Evolutionary conservation across 441 rosid genomes (phyloP), one percentile per base, ranked within the genome.

Genomic region (Adansonia madagascariensis): DNA sequence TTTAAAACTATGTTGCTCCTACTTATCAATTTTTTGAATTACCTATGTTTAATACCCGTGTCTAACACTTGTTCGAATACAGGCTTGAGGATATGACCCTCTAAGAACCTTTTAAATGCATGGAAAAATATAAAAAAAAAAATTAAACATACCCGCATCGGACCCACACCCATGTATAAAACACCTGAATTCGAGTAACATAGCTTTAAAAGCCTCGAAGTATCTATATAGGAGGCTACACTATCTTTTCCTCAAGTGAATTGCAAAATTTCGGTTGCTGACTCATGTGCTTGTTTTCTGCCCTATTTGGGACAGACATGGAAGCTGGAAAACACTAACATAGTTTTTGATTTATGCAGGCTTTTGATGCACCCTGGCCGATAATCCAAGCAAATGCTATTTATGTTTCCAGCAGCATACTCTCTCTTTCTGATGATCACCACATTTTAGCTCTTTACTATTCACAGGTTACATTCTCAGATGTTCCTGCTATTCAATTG

Each of bases 361-460:
- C 94, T 74, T 91, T 92, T 77, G 99, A 96, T 78, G 97, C 99
- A 31, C 92, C 94, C 11, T 94, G 97, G 98, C 90, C 99, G 9
- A 84, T 89, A 74, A 87, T 96, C 82, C 98, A 96, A 84, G 99
- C 98, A 22, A 94, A 95, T 86, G 98, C 99, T 22, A 86, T 95
- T 71, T 89, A 92, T 85, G 86, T 95, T 74, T 89, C 95, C 75
- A 85, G 97, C 87, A 88, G 94, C 89, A 80, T 94, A 72, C 86
- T 95, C 39, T 89, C 98, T 69, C 85, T 96, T 64, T 91, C 94
- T 72, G 98, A 92, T 72, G 98, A 94, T 84, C 97, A 89, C 20
- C 91, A 85, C 75, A 82, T 89, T 72, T 83, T 92, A 75, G 83
- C 94, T 59, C 89, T 85, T 59, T 90, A 92, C 81, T 89, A 80